Base-by-base conservation (phyloP, 257 asterid species). In the Scutellaria barbata region DNA sequence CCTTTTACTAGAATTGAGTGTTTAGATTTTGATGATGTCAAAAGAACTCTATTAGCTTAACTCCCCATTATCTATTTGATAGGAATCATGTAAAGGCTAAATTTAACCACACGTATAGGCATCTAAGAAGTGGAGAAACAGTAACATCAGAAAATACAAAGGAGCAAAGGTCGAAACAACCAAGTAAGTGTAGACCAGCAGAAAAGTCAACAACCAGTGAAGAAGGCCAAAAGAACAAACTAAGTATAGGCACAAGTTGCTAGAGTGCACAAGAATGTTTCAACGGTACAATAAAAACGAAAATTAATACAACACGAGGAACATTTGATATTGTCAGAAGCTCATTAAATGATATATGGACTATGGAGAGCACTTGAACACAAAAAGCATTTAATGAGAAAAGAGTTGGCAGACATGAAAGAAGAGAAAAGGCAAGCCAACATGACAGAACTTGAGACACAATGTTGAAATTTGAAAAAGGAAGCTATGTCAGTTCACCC, bases 171-270 rank as follows among this genome's bases (percentile, higher is more conserved):
- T 51, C 8, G 14, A 51, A 50, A 51, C 16, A 14, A 51, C 30
- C 8, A 5, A 51, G 56, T 42, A 16, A 52, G 8, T 53, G 59
- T 8, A 16, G 33, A 17, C 33, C 11, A 53, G 35, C 35, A 1
- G 25, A 22, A 22, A 22, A 22, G 25, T 22, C 25, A 22, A 22
- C 25, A 22, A 22, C 25, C 1, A 22, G 2, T 22, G 25, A 22
- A 22, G 1, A 22, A 22, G 25, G 25, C 25, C 25, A 22, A 22
- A 22, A 22, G 25, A 22, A 22, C 25, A 1, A 55, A 20, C 61
- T 10, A 55, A 55, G 37, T 17, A 3, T 55, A 55, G 25, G 61
- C 40, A 20, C 14, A 55, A 55, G 61, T 55, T 55, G 39, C 61
- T 8, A 16, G 40, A 10, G 13, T 22, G 61, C 40, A 20, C 14